Evolutionary conservation across 495 filamentous ascomycete genomes (phyloP), one percentile per base, ranked within the genome.

Genomic region (Tuber borchii): DNA sequence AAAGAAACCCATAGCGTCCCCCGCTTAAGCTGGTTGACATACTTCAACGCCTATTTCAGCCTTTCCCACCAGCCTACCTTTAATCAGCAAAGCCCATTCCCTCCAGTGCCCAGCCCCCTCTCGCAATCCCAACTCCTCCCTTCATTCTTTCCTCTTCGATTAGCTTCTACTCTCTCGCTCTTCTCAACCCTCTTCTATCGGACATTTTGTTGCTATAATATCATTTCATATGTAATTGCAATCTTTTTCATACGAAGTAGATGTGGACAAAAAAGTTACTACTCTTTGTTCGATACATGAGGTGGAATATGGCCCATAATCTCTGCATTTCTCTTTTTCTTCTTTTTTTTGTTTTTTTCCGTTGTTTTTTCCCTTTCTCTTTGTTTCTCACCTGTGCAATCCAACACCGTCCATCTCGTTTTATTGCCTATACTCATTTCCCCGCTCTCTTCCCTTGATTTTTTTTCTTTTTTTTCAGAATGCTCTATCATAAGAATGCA

Each of bases 11-110:
- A 10, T 4, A 51, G 22, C 20, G 22, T 6, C 22, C 48, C 20
- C 2, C 48, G 0, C 20, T 1, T 0, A 0, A 22, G 7, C 7
- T 1, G 6, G 9, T 8, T 1, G 22, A n/a, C 20, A 2, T n/a
- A n/a, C 48, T 20, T 51, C 48, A n/a, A 22, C 16, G 1, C 20
- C 7, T 22, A 0, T 12, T 8, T 10, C 48, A 9, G 22, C 20
- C 6, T 40, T 40, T 6, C 39, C 39, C 5, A 0, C 5, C 1
- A 5, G 39, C 39, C 39, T 40, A 2, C 39, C 39, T 40, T 40
- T 40, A 1, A 6, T 4, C 39, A 40, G 2, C 3, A 40, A 40
- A 40, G 3, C 5, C 39, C 39, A 1, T 40, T 56, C 39, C 39
- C 3, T 4, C 5, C 39, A 4, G 5, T 40, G 5, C 39, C 39